Evolutionary conservation across 495 filamentous ascomycete species (phyloP).

Genomic region (Xylaria sp.): DNA sequence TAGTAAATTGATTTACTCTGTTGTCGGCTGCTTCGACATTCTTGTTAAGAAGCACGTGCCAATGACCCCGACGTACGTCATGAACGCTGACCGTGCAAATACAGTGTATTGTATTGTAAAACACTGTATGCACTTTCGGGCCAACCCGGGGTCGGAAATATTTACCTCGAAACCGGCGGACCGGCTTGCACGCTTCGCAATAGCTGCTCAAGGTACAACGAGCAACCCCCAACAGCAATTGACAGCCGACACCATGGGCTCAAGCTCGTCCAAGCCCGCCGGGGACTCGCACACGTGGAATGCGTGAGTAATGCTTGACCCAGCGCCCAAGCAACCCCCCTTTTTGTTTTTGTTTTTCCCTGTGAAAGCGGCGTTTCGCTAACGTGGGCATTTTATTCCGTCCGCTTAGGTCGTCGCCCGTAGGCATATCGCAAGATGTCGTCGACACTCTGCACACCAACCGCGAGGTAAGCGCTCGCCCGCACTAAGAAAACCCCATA

Average conservation of each 20-base stretch:
- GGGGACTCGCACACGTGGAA: conserved; percentile 55
- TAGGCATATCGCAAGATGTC: conserved; percentile 86
- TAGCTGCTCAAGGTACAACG: conserved; percentile 15
- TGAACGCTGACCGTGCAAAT: background rate
- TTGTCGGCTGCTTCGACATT: background rate
- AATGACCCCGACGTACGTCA: conserved; percentile 2
- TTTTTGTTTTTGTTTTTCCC: too few relatives aligned
- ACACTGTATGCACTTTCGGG: conserved; percentile 26
- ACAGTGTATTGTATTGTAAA: background rate
- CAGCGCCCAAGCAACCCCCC: background rate
- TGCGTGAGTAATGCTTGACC: conserved; percentile 46
- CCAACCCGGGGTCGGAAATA: conserved; percentile 31
- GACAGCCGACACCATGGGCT: conserved; percentile 50
- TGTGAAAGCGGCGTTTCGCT: conserved; percentile 6
- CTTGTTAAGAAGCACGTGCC: background rate
- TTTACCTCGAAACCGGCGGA: conserved; percentile 31
- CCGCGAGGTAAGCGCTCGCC: conserved; percentile 70
- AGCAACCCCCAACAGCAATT: conserved; percentile 25
- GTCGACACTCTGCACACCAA: conserved; percentile 81
- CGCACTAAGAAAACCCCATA: background rate
- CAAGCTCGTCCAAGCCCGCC: conserved; percentile 57
- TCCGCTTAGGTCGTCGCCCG: conserved; percentile 73
- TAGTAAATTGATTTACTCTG: background rate
- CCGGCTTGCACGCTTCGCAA: conserved; percentile 25
- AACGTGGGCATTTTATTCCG: conserved; percentile 5